Percentiles rank a stretch among this genome's conserved stretches.
phyloP scores from a whole-genome alignment of 1,139 yeast species.

The Magnusiomyces sp. region DNA sequence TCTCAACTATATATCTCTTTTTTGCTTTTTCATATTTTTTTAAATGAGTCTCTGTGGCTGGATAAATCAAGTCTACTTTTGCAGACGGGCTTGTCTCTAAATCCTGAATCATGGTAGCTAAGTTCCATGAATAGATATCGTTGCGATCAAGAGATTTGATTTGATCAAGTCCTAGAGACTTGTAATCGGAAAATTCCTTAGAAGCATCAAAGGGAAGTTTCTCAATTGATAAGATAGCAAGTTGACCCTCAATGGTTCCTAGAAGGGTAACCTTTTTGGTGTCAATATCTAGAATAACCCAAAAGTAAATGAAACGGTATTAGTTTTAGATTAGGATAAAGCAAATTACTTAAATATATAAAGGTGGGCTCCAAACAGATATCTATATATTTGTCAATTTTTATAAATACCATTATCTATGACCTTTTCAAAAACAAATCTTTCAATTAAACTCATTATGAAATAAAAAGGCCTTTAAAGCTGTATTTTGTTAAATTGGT shows the following conservation, averaged over 20 bases:
- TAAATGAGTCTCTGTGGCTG: constrained; percentile 84
- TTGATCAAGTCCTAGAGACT: constrained; percentile 29
- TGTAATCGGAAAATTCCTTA: constrained; percentile 18
- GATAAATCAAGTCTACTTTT: constrained; percentile 72
- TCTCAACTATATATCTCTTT: constrained; percentile 59
- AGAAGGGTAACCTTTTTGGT: constrained; percentile 55
- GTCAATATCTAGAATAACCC: constrained; percentile 41
- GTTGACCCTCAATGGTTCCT: constrained; percentile 50
- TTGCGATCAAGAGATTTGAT: constrained; percentile 50
- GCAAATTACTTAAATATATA: no score
- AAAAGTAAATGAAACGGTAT: background rate
- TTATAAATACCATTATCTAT: no score
- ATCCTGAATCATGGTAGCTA: constrained; percentile 43
- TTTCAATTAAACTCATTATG: no score
- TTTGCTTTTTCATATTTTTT: constrained; percentile 57
- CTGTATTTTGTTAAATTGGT: no score
- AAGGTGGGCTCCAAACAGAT: no score
- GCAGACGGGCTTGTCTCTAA: constrained; percentile 47
- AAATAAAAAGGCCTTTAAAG: no score
- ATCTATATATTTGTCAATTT: no score
- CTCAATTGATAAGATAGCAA: constrained; percentile 69
- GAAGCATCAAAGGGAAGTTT: constrained; percentile 51
- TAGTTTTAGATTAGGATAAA: no score
- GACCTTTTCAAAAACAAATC: no score
- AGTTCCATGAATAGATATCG: constrained; percentile 81